These are phyloP conservation scores for Puccinia novopanici DNA, from an alignment of 1,284 basidiomycete species.

Conservation along the genomic window DNA sequence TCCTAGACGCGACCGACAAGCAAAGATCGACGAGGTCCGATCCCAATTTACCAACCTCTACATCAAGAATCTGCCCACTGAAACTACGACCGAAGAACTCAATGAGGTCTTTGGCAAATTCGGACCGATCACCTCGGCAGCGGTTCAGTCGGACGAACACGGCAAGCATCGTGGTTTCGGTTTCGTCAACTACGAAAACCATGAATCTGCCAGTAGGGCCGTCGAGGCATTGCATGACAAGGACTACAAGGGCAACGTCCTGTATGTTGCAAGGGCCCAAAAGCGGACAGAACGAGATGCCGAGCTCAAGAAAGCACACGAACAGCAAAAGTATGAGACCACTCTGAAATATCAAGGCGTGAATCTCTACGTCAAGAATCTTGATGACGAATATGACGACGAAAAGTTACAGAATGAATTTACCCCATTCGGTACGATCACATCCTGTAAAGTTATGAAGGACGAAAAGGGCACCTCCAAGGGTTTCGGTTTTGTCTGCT, in stretches of 20 bases:
- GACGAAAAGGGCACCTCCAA: conserved; percentile 88
- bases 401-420: conserved; percentile 93
- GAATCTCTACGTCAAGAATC: conserved; percentile 99
- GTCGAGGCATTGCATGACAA: conserved; percentile 87
- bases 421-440: conserved; percentile 94
- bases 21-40: conserved; percentile 96
- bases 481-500: conserved; percentile 99
- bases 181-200: conserved; percentile 92
- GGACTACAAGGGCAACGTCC: conserved; percentile 82
- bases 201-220: conserved; percentile 88
- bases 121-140: conserved; percentile 85
- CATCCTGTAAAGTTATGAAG: conserved; percentile 98
- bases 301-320: conserved; percentile 89
- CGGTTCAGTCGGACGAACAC: conserved; percentile 76
- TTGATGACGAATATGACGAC: conserved; percentile 83
- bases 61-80: conserved; percentile 91
- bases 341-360: conserved; percentile 97
- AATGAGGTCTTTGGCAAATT: conserved; percentile 76
- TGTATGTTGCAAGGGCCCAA: conserved; percentile 95
- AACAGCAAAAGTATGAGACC: conserved; percentile 95
- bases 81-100: conserved; percentile 85
- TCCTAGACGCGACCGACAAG: conserved; percentile 83
- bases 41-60: conserved; percentile 97
- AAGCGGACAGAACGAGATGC: conserved; percentile 99
- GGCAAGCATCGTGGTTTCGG: conserved; percentile 94